These are phyloP conservation scores for Colletotrichum sansevieriae DNA, from an alignment of 2,329 filamentous ascomycete species.

Conservation along the genomic window DNA sequence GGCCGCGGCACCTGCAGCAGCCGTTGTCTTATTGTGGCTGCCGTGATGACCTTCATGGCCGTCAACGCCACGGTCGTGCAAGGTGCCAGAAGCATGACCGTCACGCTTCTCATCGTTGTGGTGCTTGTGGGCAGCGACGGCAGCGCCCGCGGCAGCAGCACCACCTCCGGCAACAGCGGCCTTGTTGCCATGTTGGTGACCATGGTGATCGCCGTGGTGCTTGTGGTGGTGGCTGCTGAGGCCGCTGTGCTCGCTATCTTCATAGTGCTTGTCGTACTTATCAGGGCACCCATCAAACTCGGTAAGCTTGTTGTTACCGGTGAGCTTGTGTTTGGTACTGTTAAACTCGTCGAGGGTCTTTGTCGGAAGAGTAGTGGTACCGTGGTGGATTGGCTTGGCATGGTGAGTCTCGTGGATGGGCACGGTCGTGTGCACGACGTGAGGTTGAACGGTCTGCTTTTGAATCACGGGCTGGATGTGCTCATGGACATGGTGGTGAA, in stretches of 20 bases:
- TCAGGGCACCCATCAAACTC: slow-evolving; percentile 74
- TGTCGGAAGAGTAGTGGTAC: slow-evolving; percentile 71
- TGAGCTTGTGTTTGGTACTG: slow-evolving; percentile 54
- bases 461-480: slow-evolving; percentile 79
- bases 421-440: slow-evolving; percentile 78
- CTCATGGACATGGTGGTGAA: slow-evolving; percentile 69
- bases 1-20: slow-evolving; percentile 11
- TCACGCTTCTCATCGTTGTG: slow-evolving; percentile 4
- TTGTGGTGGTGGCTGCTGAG: background rate
- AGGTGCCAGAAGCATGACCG: background rate
- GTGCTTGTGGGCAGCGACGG: slow-evolving; percentile 6
- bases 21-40: slow-evolving; percentile 1
- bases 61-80: background rate
- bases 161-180: background rate
- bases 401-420: slow-evolving; percentile 81
- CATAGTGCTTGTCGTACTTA: slow-evolving; percentile 50
- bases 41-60: background rate
- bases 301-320: slow-evolving; percentile 54
- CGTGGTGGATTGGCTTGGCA: slow-evolving; percentile 74
- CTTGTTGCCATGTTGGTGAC: background rate
- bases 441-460: slow-evolving; percentile 76
- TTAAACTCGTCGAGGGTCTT: slow-evolving; percentile 75
- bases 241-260: slow-evolving; percentile 28
- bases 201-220: slow-evolving; percentile 9
- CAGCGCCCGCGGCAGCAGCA: slow-evolving; percentile 6